Evolutionary conservation across 2,329 filamentous ascomycete species (phyloP), one percentile per base, ranked within the genome.

Genomic region (Apiospora pterosperma): DNA sequence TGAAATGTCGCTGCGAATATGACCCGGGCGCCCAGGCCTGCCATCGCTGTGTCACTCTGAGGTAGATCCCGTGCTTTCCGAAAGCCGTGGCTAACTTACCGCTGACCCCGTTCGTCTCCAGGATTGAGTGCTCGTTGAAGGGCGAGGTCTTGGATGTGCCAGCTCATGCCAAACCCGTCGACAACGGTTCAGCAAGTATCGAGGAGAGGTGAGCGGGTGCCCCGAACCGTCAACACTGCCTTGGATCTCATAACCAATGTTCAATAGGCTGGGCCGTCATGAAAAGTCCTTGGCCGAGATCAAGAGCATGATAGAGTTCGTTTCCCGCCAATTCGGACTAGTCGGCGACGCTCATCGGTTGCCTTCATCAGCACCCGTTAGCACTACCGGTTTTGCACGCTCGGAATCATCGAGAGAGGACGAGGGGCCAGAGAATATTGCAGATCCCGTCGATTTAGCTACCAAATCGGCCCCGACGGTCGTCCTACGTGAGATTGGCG

Each of bases 401-500:
- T 63, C 65, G 19, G 61, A 48, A 19, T 59, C 66, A 61, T 63
- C 59, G 6, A 62, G 39, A 23, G 68, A 70, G 6, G 69, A 71
- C 19, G 62, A 59, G 1, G 65, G 68, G 61, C 72, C 70, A 1
- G 72, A 73, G 62, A 73, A 72, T 62, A 67, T 75, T 34, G 70
- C 71, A 23, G 69, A 67, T 16, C 74, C 74, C 11, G 73, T 73
- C 36, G 74, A 76, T 62, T 73, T 71, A 31, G 73, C 72, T 23
- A 71, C 71, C 12, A 70, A 74, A 34, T 73, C 73, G 1, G 74
- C 74, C 2, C 74, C 74, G 0, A 69, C 75, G 14, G 73, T 72
- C 12, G 74, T 76, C 19, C 58, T 76, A 25, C 70, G 74, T 61
- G 73, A 72, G 59, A 76, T 76, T 61, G 71, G 70, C 48, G 70